phyloP scores from a whole-genome alignment of 139 green algal genomes.

The Coccomyxa sp. region DNA sequence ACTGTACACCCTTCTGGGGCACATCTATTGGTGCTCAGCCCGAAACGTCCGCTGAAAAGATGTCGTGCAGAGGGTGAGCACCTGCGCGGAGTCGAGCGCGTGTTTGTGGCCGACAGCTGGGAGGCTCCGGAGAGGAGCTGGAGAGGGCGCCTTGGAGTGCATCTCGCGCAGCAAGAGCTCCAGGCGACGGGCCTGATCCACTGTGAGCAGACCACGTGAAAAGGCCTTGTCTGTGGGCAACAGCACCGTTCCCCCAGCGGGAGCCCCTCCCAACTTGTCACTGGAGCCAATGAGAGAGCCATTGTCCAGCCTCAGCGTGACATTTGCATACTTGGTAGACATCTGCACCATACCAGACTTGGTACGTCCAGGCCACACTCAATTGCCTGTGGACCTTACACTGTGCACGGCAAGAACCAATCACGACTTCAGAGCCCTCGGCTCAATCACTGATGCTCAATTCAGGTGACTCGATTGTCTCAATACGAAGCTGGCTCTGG shows the following conservation, averaged over 20 bases:
- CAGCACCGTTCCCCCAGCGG: slow-evolving; percentile 7
- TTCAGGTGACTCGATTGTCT: too few relatives aligned
- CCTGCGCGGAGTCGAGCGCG: background rate
- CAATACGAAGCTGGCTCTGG: too few relatives aligned
- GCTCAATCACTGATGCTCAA: too few relatives aligned
- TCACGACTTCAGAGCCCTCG: too few relatives aligned
- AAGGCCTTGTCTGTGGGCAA: slow-evolving; percentile 29
- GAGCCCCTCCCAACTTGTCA: slow-evolving; percentile 1
- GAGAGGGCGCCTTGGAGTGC: slow-evolving; percentile 37
- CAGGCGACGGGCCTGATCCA: slow-evolving; percentile 25
- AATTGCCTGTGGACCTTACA: too few relatives aligned
- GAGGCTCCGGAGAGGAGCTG: slow-evolving; percentile 38
- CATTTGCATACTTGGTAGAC: background rate
- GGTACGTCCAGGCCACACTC: too few relatives aligned
- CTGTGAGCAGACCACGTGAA: slow-evolving; percentile 19
- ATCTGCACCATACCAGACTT: background rate
- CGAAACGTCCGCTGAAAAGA: too few relatives aligned
- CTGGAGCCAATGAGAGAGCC: slow-evolving; percentile 30
- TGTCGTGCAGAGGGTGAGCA: too few relatives aligned
- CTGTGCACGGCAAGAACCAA: too few relatives aligned
- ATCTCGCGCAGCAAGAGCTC: slow-evolving; percentile 33
- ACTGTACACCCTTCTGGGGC: too few relatives aligned
- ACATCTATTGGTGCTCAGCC: too few relatives aligned
- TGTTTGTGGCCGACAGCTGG: slow-evolving; percentile 8
- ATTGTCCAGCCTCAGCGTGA: slow-evolving; percentile 39